Conservation (phyloP, 148 eudicot genomes). For the Nepenthes mirabilis region DNA sequence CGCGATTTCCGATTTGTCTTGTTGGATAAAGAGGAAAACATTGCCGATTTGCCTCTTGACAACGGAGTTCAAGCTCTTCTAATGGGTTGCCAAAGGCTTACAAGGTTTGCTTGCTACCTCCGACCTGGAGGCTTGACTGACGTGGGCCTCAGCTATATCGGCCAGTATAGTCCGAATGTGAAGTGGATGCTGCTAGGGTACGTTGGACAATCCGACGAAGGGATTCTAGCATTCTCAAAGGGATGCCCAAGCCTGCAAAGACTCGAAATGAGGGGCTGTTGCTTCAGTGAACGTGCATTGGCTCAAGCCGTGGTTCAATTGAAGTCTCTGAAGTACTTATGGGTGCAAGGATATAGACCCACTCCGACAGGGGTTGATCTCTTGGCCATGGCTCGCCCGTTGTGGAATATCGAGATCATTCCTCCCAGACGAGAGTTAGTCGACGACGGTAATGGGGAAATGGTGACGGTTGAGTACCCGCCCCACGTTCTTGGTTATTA, state of each 20-base stretch:
- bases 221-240: slow-evolving; percentile 56
- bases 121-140: slow-evolving; percentile 77
- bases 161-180: slow-evolving; percentile 52
- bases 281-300: slow-evolving; percentile 66
- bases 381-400: slow-evolving; percentile 44
- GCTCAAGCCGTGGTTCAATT: slow-evolving; percentile 45
- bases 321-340: slow-evolving; percentile 63
- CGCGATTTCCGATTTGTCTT: slow-evolving; percentile 77
- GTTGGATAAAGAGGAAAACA: slow-evolving; percentile 50
- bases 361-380: slow-evolving; percentile 36
- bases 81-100: slow-evolving; percentile 55
- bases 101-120: slow-evolving; percentile 76
- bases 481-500: slow-evolving; percentile 83
- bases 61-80: slow-evolving; percentile 71
- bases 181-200: slow-evolving; percentile 92
- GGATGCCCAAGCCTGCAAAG: slow-evolving; percentile 85
- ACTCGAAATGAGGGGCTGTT: slow-evolving; percentile 80
- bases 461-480: slow-evolving; percentile 36
- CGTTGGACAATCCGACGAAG: slow-evolving; percentile 76
- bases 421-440: slow-evolving; percentile 39
- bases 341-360: slow-evolving; percentile 85
- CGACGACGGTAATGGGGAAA: slow-evolving; percentile 28
- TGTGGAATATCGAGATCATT: slow-evolving; percentile 82
- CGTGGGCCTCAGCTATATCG: slow-evolving; percentile 62
- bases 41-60: slow-evolving; percentile 84